Conservation (phyloP, 2,329 filamentous ascomycete species). For the Blastomyces parvus region DNA sequence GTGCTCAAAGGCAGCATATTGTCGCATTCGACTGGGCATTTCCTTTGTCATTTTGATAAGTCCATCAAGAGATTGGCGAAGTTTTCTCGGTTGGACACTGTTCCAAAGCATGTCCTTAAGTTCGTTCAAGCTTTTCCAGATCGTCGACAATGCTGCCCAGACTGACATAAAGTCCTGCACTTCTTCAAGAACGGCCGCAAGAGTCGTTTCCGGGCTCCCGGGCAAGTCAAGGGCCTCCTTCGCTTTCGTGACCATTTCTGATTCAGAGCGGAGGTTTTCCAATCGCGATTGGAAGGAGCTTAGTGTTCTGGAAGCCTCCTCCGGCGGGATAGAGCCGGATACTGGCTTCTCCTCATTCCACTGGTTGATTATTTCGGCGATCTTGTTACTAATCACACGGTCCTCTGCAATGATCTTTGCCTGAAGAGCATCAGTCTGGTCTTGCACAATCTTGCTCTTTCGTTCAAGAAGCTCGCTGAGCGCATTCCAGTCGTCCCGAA, state of each 20-base stretch:
- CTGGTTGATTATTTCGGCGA: conserved; percentile 69
- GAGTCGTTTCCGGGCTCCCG: conserved; percentile 65
- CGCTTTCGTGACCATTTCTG: conserved; percentile 87
- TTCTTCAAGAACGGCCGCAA: conserved; percentile 82
- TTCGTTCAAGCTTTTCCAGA: conserved; percentile 94
- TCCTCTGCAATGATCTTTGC: conserved; percentile 95
- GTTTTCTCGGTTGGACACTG: conserved; percentile 87
- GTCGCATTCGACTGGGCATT: conserved; percentile 97
- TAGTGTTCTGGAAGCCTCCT: conserved; percentile 75
- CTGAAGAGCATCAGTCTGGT: conserved; percentile 87
- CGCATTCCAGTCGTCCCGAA: conserved; percentile 91
- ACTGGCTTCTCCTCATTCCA: conserved; percentile 98
- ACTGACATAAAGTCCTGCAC: conserved; percentile 98
- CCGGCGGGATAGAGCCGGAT: conserved; percentile 83
- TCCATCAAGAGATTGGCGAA: conserved; percentile 77
- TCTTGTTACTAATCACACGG: conserved; percentile 79
- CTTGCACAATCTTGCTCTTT: conserved; percentile 90
- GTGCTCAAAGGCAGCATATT: conserved; percentile 99
- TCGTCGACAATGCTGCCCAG: conserved; percentile 89
- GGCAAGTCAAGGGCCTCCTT: conserved; percentile 94
- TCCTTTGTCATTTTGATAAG: conserved; percentile 98
- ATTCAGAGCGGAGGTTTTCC: conserved; percentile 74
- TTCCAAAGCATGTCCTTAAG: conserved; percentile 89
- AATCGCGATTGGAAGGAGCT: conserved; percentile 75
- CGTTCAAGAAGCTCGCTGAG: conserved; percentile 84